Evolutionary conservation across 352 stramenopile species (phyloP).

Genomic region (Pythium phragmiticola): DNA sequence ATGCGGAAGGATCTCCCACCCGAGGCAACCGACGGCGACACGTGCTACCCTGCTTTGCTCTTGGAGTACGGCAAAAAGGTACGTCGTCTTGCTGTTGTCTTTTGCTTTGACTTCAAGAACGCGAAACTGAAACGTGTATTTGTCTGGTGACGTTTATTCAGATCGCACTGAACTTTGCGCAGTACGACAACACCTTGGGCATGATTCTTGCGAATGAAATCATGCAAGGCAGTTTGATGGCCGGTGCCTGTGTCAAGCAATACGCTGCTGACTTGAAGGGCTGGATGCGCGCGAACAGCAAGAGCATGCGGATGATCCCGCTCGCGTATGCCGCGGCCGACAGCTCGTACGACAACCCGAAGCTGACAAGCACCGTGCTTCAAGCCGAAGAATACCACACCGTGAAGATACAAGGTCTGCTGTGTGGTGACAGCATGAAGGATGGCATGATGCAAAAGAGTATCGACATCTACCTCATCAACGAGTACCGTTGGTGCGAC

Average conservation of each 20-base stretch:
- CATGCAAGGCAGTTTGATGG: slow-evolving; percentile 76
- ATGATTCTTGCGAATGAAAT: slow-evolving; percentile 88
- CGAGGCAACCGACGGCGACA: slow-evolving; percentile 63
- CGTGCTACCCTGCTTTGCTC: slow-evolving; percentile 80
- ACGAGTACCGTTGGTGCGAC: slow-evolving; percentile 87
- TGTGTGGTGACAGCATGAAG: slow-evolving; percentile 83
- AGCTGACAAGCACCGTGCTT: slow-evolving; percentile 37
- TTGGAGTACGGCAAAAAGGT: slow-evolving; percentile 82
- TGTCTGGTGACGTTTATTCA: slow-evolving; percentile 5
- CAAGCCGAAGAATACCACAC: slow-evolving; percentile 76
- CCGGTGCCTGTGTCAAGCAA: slow-evolving; percentile 78
- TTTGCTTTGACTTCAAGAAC: not conserved
- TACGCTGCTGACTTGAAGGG: slow-evolving; percentile 85
- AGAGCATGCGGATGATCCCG: slow-evolving; percentile 76
- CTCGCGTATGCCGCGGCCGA: slow-evolving; percentile 82
- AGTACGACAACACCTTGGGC: slow-evolving; percentile 85
- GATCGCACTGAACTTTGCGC: slow-evolving; percentile 86
- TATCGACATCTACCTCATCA: slow-evolving; percentile 89
- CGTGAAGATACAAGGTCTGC: slow-evolving; percentile 76
- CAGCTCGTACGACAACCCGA: slow-evolving; percentile 53
- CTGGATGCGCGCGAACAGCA: slow-evolving; percentile 87
- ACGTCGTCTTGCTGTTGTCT: not conserved
- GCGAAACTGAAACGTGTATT: not conserved
- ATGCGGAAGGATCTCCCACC: slow-evolving; percentile 33
- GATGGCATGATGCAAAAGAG: slow-evolving; percentile 78